Base-by-base conservation (phyloP, 768 basidiomycete genomes). In the Tricholoma flavovirens region DNA sequence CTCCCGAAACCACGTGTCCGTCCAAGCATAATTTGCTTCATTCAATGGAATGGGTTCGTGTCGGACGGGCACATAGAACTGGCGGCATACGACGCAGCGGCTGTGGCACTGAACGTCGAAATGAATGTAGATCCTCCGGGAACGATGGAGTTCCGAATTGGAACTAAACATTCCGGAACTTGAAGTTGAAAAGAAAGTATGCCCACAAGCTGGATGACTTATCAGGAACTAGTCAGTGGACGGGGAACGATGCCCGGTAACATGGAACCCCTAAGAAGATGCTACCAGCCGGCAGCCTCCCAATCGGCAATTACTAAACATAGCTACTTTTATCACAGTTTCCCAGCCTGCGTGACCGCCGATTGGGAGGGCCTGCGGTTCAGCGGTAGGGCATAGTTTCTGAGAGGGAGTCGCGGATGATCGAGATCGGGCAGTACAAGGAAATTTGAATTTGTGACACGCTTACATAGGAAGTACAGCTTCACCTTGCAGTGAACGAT, bases 401-500 rank as follows among this genome's bases (percentile, higher is more conserved):
- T n/a, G n/a, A n/a, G n/a, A n/a, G n/a, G n/a, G n/a, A n/a, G n/a
- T n/a, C n/a, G n/a, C n/a, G n/a, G n/a, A n/a, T n/a, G n/a, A n/a
- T n/a, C n/a, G n/a, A n/a, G n/a, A n/a, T n/a, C n/a, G n/a, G n/a
- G n/a, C n/a, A n/a, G n/a, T n/a, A n/a, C n/a, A n/a, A n/a, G n/a
- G n/a, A n/a, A n/a, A n/a, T n/a, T n/a, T n/a, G n/a, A 26, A 26
- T 5, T 26, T 26, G 24, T 26, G 24, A 5, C 24, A 26, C 24
- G 5, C 24, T 26, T 26, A 26, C 24, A 26, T 26, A 26, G 5
- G n/a, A n/a, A n/a, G n/a, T n/a, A n/a, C n/a, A n/a, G n/a, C n/a
- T n/a, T n/a, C n/a, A n/a, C n/a, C n/a, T 26, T 26, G 22, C 19
- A 43, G 33, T 42, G 29, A 36, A 22, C 51, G 51, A 57, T 57